Percentiles rank a stretch among this genome's conserved stretches.
These are phyloP conservation scores for Coemansia sp. DNA, from an alignment of 192 early-diverging fungal species.

Conservation along the genomic window DNA sequence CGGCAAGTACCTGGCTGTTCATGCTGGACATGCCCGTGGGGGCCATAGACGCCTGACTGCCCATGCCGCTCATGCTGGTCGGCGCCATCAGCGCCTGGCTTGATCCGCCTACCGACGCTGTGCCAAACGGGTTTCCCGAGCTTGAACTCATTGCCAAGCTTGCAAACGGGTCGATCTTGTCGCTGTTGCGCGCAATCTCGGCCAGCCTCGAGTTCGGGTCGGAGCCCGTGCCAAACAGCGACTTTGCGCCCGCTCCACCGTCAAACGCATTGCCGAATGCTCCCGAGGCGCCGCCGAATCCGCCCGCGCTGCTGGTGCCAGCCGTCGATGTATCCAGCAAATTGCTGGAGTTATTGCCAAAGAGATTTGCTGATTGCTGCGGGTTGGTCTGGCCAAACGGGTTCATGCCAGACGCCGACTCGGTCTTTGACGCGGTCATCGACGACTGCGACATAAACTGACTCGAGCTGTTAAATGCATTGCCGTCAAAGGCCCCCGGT, in stretches of 20 bases:
- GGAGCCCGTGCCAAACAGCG: slow-evolving; percentile 33
- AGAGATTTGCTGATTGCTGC: slow-evolving; percentile 15
- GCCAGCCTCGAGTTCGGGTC: slow-evolving; percentile 47
- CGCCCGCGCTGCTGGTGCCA: slow-evolving; percentile 4
- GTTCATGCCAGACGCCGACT: slow-evolving; percentile 8
- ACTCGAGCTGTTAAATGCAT: slow-evolving; percentile 30
- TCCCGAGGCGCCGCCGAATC: slow-evolving; percentile 33
- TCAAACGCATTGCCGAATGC: slow-evolving; percentile 53
- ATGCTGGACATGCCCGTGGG: not conserved
- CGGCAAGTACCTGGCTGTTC: slow-evolving; percentile 1
- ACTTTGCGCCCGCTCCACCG: slow-evolving; percentile 41
- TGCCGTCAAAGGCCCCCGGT: slow-evolving; percentile 10
- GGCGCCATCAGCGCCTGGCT: slow-evolving; percentile 7
- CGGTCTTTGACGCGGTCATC: slow-evolving; percentile 23
- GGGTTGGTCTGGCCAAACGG: slow-evolving; percentile 33
- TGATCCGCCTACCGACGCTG: slow-evolving; percentile 7
- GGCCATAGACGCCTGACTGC: not conserved
- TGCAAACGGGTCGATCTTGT: slow-evolving; percentile 56
- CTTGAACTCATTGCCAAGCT: slow-evolving; percentile 47
- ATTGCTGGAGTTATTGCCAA: slow-evolving; percentile 7
- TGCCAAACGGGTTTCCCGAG: slow-evolving; percentile 30
- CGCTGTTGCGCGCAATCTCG: slow-evolving; percentile 56
- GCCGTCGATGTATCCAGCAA: slow-evolving; percentile 1
- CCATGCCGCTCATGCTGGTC: not conserved
- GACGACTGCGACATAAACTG: slow-evolving; percentile 30